These are phyloP conservation scores for Coniferiporia sulphurascens DNA, from an alignment of 1,284 basidiomycete species.

Conservation along the genomic window DNA sequence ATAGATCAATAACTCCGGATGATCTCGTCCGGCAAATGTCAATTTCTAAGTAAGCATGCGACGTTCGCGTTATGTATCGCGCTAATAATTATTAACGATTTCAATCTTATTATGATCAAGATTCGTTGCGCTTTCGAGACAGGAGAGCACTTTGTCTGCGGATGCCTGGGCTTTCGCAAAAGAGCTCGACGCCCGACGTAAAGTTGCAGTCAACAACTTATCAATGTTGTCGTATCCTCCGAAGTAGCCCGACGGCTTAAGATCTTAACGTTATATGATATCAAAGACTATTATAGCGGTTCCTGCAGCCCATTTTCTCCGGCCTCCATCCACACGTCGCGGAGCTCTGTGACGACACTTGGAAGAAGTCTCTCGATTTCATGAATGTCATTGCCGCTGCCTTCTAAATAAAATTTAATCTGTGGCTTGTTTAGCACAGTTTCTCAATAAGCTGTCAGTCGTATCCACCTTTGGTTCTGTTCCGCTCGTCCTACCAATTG, in stretches of 20 bases:
- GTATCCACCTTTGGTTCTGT: constrained; percentile 76
- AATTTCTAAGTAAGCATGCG: constrained; percentile 47
- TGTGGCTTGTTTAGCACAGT: constrained; percentile 24
- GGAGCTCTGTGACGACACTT: constrained; percentile 52
- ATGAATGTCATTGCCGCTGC: constrained; percentile 46
- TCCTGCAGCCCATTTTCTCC: constrained; percentile 47
- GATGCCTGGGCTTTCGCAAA: constrained; percentile 38
- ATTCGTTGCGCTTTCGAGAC: constrained; percentile 26
- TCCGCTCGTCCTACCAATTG: constrained; percentile 63
- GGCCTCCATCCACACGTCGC: constrained; percentile 64
- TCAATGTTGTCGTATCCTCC: no score
- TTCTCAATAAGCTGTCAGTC: neutral
- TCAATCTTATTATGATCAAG: no score
- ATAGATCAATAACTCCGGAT: constrained; percentile 45
- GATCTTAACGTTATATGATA: no score
- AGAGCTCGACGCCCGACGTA: constrained; percentile 32
- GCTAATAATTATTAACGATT: no score
- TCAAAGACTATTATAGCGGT: constrained; percentile 35
- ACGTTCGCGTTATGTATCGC: no score
- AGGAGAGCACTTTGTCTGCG: constrained; percentile 31
- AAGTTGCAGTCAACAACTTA: constrained; percentile 2
- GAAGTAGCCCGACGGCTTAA: no score
- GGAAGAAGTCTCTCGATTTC: constrained; percentile 44
- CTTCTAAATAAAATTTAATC: constrained; percentile 85
- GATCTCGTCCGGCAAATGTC: constrained; percentile 61